These are phyloP conservation scores for Kodamaea alishanica DNA, from an alignment of 1,139 yeast species.

Conservation along the genomic window DNA sequence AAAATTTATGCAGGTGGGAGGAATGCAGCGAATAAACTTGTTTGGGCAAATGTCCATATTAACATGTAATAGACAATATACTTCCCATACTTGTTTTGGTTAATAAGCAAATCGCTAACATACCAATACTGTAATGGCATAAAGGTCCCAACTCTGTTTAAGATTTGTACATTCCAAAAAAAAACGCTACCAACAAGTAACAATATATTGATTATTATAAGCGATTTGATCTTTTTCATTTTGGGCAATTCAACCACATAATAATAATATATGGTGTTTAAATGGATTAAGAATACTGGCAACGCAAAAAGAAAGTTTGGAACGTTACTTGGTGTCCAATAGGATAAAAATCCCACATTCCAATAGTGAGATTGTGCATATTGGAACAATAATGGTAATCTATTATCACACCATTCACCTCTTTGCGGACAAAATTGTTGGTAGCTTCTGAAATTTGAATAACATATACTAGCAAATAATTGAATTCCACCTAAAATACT, in stretches of 20 bases:
- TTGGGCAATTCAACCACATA: constrained; percentile 30
- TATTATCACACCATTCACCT: constrained; percentile 70
- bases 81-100: constrained; percentile 17
- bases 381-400: constrained; percentile 60
- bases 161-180: constrained; percentile 81
- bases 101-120: constrained; percentile 32
- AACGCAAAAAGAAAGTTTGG: constrained; percentile 80
- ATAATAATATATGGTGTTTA: constrained; percentile 31
- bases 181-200: constrained; percentile 51
- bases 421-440: constrained; percentile 54
- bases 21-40: constrained; percentile 60
- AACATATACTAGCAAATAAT: constrained; percentile 44
- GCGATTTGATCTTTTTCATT: constrained; percentile 27
- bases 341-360: constrained; percentile 75
- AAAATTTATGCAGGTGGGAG: constrained; percentile 65
- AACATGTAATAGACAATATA: constrained; percentile 41
- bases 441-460: constrained; percentile 54
- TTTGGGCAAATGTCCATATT: constrained; percentile 56
- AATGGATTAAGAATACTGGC: constrained; percentile 54
- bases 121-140: constrained; percentile 77
- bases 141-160: constrained; percentile 74
- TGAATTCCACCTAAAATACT: constrained; percentile 54
- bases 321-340: constrained; percentile 77
- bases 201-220: constrained; percentile 35
- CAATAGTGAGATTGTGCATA: constrained; percentile 81